These are phyloP conservation scores for Aspergillus niger DNA, from an alignment of 2,329 filamentous ascomycete genomes.

Conservation along the genomic window DNA sequence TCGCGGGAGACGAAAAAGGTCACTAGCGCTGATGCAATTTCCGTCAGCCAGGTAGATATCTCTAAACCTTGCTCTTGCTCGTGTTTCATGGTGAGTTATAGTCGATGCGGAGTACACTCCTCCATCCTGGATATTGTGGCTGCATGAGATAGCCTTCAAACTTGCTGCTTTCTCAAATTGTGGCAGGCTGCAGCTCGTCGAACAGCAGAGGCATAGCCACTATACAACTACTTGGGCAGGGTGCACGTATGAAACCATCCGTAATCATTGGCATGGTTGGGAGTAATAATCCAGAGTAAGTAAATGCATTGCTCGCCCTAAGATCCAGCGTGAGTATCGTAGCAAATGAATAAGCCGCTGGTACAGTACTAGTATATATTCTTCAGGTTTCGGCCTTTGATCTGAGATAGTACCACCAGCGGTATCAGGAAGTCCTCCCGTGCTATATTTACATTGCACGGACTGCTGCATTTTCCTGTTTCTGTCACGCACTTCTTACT, in stretches of 20 bases:
- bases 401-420: background rate
- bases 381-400: background rate
- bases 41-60: background rate
- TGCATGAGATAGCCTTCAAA: background rate
- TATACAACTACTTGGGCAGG: no score
- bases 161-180: background rate
- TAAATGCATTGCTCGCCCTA: background rate
- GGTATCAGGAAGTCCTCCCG: background rate
- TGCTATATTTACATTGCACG: background rate
- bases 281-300: background rate
- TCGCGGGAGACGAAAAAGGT: background rate
- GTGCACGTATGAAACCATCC: background rate
- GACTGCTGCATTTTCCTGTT: background rate
- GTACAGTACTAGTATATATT: background rate
- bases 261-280: background rate
- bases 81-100: background rate
- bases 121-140: background rate
- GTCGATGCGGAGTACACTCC: background rate
- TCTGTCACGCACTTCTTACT: background rate
- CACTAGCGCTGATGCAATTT: background rate
- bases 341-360: background rate
- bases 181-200: background rate
- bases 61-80: background rate
- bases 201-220: background rate
- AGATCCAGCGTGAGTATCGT: background rate